Base-by-base conservation (phyloP, 2,329 filamentous ascomycete species). In the Clarireedia homoeocarpa region DNA sequence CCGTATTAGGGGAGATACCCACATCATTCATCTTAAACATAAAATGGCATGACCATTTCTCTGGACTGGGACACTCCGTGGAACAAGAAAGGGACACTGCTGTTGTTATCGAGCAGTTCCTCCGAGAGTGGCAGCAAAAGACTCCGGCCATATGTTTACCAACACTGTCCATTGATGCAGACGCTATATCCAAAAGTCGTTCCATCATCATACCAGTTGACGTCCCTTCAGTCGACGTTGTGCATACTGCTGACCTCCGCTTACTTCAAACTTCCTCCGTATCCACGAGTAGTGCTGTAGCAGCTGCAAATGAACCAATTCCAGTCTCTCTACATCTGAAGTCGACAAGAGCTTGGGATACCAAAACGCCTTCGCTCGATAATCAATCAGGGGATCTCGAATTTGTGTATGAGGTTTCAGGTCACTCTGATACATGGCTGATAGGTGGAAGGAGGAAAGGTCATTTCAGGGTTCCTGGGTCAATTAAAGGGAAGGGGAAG, bases 131-230 rank as follows among this genome's bases (percentile, higher is more conserved):
- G 63, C 61, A 62, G 42, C 50, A 64, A 36, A 39, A 63, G 36
- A 64, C 54, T 20, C 58, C 62, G 3, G 58, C 38, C 6, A 66
- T 68, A 20, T 56, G 60, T 30, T 55, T 67, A 24, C 50, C 61
- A 6, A 63, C 61, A 7, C 51, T 66, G 20, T 53, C 58, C 44
- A 55, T 61, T 30, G 59, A 62, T 39, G 57, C 64, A 26, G 64
- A 63, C 10, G 59, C 61, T 1, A 60, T 68, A n/a, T 52, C 71
- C 23, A 74, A 79, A 20, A 76, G 71, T 59, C 79, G 79, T 20
- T 84, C 83, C 12, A 91, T 99, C 63, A 76, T 87, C 30, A 95
- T 99, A 53, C 89, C 91, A 0, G 91, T 99, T 14, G 90, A 96
- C 57, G 83, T 99, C 1, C 92, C 92, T 0, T 84, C 86, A 1